phyloP scores from a whole-genome alignment of 768 basidiomycete genomes.

The Podaxis carcinomalis region DNA sequence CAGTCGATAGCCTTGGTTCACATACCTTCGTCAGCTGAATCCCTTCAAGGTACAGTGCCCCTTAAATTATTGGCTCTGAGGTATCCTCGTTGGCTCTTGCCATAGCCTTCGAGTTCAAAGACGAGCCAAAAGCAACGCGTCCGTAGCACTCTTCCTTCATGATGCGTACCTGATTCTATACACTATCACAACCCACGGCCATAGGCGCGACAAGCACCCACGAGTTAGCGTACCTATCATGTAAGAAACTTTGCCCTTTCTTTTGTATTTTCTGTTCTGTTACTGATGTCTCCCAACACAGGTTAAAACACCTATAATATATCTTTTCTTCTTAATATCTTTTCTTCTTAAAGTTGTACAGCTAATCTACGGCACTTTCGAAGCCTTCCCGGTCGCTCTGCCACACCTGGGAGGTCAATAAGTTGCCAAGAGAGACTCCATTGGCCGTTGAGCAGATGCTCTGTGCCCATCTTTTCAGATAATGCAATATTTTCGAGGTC shows the following conservation, averaged over 20 bases:
- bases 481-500: constrained; percentile 9
- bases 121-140: background rate
- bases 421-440: constrained; percentile 28
- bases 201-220: background rate
- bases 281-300: background rate
- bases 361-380: constrained; percentile 31
- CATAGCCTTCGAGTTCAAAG: background rate
- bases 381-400: constrained; percentile 33
- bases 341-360: background rate
- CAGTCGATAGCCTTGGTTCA: background rate
- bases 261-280: background rate
- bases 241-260: background rate
- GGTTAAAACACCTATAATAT: background rate
- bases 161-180: background rate
- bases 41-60: background rate
- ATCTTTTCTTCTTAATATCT: background rate
- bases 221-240: background rate
- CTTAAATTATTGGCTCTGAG: background rate
- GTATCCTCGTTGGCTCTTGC: background rate
- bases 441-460: constrained; percentile 13
- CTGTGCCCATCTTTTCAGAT: constrained; percentile 15
- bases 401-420: constrained; percentile 31
- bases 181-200: background rate
- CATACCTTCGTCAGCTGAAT: background rate
- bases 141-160: background rate